Evolutionary conservation across 2,329 filamentous ascomycete genomes (phyloP).

Genomic region (Aspergillus sp.): DNA sequence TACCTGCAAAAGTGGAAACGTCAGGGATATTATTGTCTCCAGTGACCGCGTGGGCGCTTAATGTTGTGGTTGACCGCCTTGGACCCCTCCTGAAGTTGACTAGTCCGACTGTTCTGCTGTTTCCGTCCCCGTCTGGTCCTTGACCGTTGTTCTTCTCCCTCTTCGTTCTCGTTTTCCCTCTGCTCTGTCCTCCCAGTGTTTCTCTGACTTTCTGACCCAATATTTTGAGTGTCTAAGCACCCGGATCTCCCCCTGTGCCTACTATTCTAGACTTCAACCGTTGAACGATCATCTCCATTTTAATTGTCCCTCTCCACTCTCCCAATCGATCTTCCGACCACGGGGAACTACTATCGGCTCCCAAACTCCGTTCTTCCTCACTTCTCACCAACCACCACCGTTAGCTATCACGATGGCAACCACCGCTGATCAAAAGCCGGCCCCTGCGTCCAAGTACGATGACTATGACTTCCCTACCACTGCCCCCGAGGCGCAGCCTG

Average conservation of each 20-base stretch:
- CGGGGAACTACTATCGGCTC: conserved; percentile 3
- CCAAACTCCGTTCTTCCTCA: conserved; percentile 2
- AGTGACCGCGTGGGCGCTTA: not conserved
- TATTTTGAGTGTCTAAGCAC: conserved; percentile 1
- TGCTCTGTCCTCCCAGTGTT: conserved; percentile 8
- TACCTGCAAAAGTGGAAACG: too few species aligned
- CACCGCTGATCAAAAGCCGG: conserved; percentile 34
- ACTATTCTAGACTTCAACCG: conserved; percentile 3
- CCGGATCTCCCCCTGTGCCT: conserved; percentile 1
- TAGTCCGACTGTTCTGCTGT: conserved; percentile 10
- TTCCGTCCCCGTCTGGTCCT: conserved; percentile 9
- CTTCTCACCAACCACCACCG: conserved; percentile 1
- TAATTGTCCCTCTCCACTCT: conserved; percentile 18
- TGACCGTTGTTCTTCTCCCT: conserved; percentile 12
- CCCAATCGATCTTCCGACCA: conserved; percentile 17
- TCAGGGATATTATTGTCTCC: too few species aligned
- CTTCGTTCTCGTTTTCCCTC: conserved; percentile 1
- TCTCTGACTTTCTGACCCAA: conserved; percentile 2
- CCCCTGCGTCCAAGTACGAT: conserved; percentile 87
- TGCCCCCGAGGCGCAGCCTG: conserved; percentile 66
- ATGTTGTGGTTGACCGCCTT: conserved; percentile 9
- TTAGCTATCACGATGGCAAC: conserved; percentile 30
- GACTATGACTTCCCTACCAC: conserved; percentile 89
- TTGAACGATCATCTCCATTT: not conserved
- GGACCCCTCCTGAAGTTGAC: conserved; percentile 13